phyloP scores from a whole-genome alignment of 108 stramenopile genomes.

The Licmophora abbreviata region DNA sequence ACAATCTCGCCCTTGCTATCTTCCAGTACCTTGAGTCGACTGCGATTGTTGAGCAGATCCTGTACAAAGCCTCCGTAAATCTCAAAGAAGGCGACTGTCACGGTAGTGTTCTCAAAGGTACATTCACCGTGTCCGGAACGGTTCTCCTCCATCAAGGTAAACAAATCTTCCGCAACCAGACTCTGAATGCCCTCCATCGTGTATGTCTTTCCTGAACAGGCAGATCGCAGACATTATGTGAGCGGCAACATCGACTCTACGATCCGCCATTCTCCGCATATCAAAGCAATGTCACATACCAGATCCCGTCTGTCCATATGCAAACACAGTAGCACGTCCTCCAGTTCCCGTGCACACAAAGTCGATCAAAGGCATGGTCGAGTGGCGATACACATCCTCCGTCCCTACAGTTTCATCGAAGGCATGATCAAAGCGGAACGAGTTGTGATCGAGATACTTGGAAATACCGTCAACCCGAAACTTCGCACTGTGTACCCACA shows the following conservation, averaged over 20 bases:
- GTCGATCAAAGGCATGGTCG: slow-evolving; percentile 85
- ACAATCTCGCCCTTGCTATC: slow-evolving; percentile 96
- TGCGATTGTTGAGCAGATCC: slow-evolving; percentile 90
- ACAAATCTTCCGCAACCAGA: slow-evolving; percentile 86
- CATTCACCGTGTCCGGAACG: slow-evolving; percentile 17
- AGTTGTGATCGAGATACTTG: slow-evolving; percentile 93
- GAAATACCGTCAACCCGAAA: slow-evolving; percentile 95
- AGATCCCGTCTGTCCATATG: slow-evolving; percentile 82
- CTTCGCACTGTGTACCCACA: slow-evolving; percentile 94
- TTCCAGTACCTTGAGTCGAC: slow-evolving; percentile 86
- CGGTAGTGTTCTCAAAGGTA: slow-evolving; percentile 33
- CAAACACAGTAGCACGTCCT: slow-evolving; percentile 88
- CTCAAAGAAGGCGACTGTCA: slow-evolving; percentile 89
- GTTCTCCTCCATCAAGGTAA: slow-evolving; percentile 30
- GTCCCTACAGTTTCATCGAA: slow-evolving; percentile 70
- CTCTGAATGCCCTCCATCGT: slow-evolving; percentile 93
- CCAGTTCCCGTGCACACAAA: slow-evolving; percentile 60
- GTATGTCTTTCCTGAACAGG: slow-evolving; percentile 92
- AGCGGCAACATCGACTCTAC: not conserved
- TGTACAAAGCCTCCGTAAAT: slow-evolving; percentile 96
- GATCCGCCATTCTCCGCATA: not conserved
- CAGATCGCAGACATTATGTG: slow-evolving; percentile 16
- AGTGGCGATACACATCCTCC: slow-evolving; percentile 74
- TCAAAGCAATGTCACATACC: slow-evolving; percentile 8
- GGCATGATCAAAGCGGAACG: slow-evolving; percentile 93